Base-by-base conservation (phyloP, 2,329 filamentous ascomycete genomes). In the Myotisia sp. region DNA sequence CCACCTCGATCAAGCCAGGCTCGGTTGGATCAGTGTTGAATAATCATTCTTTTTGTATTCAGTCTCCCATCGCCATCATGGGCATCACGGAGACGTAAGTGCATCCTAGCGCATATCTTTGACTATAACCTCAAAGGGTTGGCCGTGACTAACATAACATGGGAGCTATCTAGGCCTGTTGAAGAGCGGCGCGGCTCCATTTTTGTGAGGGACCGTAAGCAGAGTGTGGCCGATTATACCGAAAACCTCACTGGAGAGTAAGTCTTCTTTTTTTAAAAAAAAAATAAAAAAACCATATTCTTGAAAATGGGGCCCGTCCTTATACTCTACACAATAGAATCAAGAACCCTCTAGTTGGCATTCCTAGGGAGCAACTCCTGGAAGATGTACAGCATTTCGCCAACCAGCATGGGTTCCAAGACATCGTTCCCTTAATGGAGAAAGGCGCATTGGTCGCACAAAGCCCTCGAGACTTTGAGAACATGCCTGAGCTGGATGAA, bases 371-470 rank as follows among this genome's bases (percentile, higher is more conserved):
- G 3, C 44, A 47, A 24, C 38, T 55, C 9, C 40, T 54, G 4
- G 38, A 42, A 27, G 51, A 55, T 36, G 52, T 54, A 23, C 48
- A 50, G 20, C 33, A 44, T 18, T 55, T 47, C 47, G 76, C 74
- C 24, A 58, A 62, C n/a, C 56, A 67, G 32, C 70, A 78, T 44
- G 64, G 67, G 17, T 62, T 86, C 19, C 55, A 59, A 2, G 70
- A 78, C 34, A 67, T 77, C 42, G 57, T 72, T 3, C 44, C 41
- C 8, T 29, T 44, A 7, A 30, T 49, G 7, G 29, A 42, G 23
- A 49, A 42, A 16, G 81, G 79, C 21, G 82, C 80, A 3, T 63
- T 87, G 7, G 69, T 85, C 12, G 81, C 81, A 2, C 78, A 82
- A 51, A 72, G 77, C 44, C 79, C 79, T 0, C 59, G 60, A 6